A percentile compares a stretch with the other conserved stretches of the same genome.
Conservation (phyloP, 192 early-diverging fungal genomes). For the Coemansia sp. region DNA sequence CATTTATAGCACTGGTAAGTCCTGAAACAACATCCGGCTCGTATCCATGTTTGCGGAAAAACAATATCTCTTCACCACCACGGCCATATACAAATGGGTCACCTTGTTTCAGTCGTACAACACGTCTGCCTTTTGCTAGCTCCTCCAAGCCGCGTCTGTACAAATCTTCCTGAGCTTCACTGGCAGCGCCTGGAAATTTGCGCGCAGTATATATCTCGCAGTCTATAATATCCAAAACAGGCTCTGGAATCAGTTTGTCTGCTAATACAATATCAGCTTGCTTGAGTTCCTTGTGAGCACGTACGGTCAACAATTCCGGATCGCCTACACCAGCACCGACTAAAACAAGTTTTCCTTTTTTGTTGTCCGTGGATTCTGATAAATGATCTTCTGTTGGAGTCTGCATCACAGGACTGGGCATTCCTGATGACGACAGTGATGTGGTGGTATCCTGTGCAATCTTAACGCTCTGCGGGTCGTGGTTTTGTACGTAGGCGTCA, state of each 20-base stretch:
- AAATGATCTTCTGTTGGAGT: neutral
- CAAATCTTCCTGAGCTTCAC: slow-evolving; percentile 73
- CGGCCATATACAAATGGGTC: slow-evolving; percentile 92
- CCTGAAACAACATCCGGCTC: slow-evolving; percentile 74
- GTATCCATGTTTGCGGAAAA: slow-evolving; percentile 69
- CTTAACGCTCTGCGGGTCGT: slow-evolving; percentile 27
- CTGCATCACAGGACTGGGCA: slow-evolving; percentile 33
- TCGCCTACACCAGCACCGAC: slow-evolving; percentile 86
- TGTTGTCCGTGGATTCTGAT: neutral
- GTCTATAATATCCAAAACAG: slow-evolving; percentile 52
- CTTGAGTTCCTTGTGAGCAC: slow-evolving; percentile 61
- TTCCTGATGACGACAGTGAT: slow-evolving; percentile 18
- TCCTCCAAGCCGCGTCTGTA: slow-evolving; percentile 71
- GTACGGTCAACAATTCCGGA: slow-evolving; percentile 74
- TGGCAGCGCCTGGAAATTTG: slow-evolving; percentile 69
- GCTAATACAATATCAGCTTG: slow-evolving; percentile 82
- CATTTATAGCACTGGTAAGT: slow-evolving; percentile 74
- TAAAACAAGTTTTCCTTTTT: slow-evolving; percentile 60
- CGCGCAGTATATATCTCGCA: slow-evolving; percentile 65
- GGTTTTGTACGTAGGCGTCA: slow-evolving; percentile 59
- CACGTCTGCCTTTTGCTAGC: slow-evolving; percentile 62
- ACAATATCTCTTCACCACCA: slow-evolving; percentile 84
- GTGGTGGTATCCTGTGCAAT: slow-evolving; percentile 12
- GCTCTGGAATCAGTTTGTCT: slow-evolving; percentile 72
- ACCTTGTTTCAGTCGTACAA: slow-evolving; percentile 89